Base-by-base conservation (phyloP, 73 alveolate genomes). In the Durusdinium trenchii region DNA sequence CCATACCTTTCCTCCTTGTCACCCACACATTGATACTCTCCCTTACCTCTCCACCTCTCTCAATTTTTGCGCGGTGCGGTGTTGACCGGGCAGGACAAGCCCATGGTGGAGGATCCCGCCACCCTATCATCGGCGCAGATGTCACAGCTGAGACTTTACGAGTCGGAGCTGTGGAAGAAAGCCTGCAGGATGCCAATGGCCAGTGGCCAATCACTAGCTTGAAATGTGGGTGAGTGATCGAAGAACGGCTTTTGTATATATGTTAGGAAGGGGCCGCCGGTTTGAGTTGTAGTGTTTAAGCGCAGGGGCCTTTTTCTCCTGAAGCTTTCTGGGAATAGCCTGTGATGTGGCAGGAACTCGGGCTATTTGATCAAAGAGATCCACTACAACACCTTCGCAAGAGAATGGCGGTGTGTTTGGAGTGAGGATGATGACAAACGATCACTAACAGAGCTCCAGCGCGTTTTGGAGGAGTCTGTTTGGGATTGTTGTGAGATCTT, bases 381-480 rank as follows among this genome's bases (percentile, higher is more conserved):
- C 52, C 96, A 89, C 96, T 89, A 89, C 96, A 89, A 89, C 96
- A 89, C 96, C 69, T 69, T 89, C 3, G 86, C 96, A 64, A 62
- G 96, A 28, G 96, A 89, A 71, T 89, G 96, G 96, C 96, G 96
- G 12, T 89, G 96, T 35, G 38, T 89, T 30, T 89, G 96, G 96
- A 89, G 96, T 48, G 96, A 89, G 71, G 96, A 89, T 36, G 96
- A 89, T 43, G 86, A 89, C 86, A 89, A 89, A 48, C 85, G 96
- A 1, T 89, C 96, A 14, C 96, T 89, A 28, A 64, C 73, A 16
- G 86, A 89, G 48, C 67, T 89, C 71, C 96, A 89, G 43, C 85
- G 86, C 23, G 96, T 89, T 47, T 47, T 89, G 48, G 96, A 89
- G 96, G 96, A 84, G 76, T 51, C 12, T 12, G 32, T 57, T 12